phyloP scores from a whole-genome alignment of 2,329 filamentous ascomycete genomes.

The Ceratocystis variospora region DNA sequence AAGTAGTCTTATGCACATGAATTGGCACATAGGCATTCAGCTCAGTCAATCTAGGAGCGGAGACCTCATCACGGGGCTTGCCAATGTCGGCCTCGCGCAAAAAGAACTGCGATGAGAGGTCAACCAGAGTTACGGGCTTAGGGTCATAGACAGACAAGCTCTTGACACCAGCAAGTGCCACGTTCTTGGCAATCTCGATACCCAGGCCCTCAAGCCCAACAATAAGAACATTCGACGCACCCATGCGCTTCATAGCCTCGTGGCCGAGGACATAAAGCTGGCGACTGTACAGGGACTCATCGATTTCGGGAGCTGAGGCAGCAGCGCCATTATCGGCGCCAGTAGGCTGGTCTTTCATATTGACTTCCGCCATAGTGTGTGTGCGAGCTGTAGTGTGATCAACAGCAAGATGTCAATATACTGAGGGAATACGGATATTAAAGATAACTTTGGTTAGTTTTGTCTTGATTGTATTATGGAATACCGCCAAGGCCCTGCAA shows the following conservation, averaged over 20 bases:
- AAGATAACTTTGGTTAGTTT: background rate
- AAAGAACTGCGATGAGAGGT: constrained; percentile 97
- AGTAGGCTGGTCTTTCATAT: constrained; percentile 33
- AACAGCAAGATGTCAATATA: too few relatives aligned
- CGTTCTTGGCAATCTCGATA: constrained; percentile 97
- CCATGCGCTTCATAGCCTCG: constrained; percentile 97
- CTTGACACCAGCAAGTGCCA: constrained; percentile 95
- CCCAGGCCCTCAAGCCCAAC: constrained; percentile 86
- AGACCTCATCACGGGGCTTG: constrained; percentile 76
- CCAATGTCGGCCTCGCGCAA: constrained; percentile 76
- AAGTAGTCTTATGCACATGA: constrained; percentile 49
- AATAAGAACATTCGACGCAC: constrained; percentile 84
- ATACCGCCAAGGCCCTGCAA: constrained; percentile 37
- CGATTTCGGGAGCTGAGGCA: constrained; percentile 46
- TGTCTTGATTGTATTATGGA: constrained; percentile 33
- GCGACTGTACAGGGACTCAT: constrained; percentile 60
- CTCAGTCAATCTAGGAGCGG: constrained; percentile 79
- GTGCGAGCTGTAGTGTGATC: constrained; percentile 29
- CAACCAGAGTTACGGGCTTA: constrained; percentile 64
- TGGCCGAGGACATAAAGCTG: constrained; percentile 59
- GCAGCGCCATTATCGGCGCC: constrained; percentile 27
- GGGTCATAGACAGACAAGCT: constrained; percentile 90
- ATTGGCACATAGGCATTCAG: constrained; percentile 95
- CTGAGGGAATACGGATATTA: too few relatives aligned
- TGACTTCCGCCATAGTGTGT: constrained; percentile 41